Conservation (phyloP, 2,329 filamentous ascomycete species). For the Aspergillus cejpii region DNA sequence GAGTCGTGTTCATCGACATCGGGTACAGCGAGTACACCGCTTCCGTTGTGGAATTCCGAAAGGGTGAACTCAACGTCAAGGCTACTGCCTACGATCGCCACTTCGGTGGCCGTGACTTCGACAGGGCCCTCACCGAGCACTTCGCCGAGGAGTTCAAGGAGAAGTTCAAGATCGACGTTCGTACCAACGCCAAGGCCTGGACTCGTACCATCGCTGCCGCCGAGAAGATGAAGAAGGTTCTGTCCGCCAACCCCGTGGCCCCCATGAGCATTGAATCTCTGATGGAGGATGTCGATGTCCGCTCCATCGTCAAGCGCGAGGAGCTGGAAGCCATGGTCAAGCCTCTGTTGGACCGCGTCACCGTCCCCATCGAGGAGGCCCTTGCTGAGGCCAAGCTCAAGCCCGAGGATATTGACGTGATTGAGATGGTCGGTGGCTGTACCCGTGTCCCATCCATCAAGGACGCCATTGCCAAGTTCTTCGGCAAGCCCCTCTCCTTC, state of each 20-base stretch:
- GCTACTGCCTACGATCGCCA: conserved; percentile 88
- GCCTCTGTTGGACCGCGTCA: conserved; percentile 69
- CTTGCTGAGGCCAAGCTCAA: conserved; percentile 89
- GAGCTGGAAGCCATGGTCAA: conserved; percentile 88
- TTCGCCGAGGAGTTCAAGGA: conserved; percentile 93
- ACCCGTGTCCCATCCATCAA: conserved; percentile 92
- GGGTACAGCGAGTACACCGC: conserved; percentile 94
- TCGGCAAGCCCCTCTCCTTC: conserved; percentile 86
- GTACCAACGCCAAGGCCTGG: conserved; percentile 79
- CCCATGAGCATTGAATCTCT: conserved; percentile 95
- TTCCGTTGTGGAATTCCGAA: conserved; percentile 92
- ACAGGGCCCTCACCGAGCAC: conserved; percentile 90
- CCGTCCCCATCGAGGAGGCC: conserved; percentile 75
- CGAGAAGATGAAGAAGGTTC: conserved; percentile 97
- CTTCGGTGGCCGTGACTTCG: conserved; percentile 95
- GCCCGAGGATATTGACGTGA: conserved; percentile 81
- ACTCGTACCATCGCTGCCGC: conserved; percentile 80
- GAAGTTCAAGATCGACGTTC: conserved; percentile 96
- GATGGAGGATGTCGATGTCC: conserved; percentile 96
- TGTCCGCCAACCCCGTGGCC: conserved; percentile 89
- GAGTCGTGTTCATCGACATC: conserved; percentile 88
- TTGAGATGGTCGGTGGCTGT: conserved; percentile 92
- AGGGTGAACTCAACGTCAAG: conserved; percentile 93
- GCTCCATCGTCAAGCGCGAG: conserved; percentile 80
- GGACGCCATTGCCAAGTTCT: conserved; percentile 81